These are phyloP conservation scores for Agaricus blazei DNA, from an alignment of 768 basidiomycete species.

Conservation along the genomic window DNA sequence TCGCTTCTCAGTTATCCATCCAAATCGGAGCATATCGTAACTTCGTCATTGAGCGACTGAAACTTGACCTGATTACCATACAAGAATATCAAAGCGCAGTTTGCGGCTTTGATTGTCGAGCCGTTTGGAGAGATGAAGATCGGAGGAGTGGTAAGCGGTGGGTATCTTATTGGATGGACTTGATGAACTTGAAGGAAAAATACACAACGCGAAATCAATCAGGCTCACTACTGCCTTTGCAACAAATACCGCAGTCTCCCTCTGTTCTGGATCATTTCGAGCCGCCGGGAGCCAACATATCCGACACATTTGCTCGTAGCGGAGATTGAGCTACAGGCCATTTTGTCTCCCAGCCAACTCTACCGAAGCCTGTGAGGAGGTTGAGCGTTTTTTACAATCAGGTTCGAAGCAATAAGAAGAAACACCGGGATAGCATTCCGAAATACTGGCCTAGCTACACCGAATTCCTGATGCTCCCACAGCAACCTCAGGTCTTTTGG, in stretches of 20 bases:
- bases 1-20: not conserved
- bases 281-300: not conserved
- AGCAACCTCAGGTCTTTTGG: too few relatives aligned
- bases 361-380: not conserved
- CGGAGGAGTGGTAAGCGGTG: not conserved
- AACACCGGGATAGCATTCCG: not conserved
- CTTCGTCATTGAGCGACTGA: not conserved
- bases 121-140: not conserved
- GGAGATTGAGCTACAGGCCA: not conserved
- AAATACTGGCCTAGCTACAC: conserved; percentile 1
- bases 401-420: not conserved
- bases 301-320: too few relatives aligned
- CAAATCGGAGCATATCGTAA: not conserved
- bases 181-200: too few relatives aligned
- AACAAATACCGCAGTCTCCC: not conserved
- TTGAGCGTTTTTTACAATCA: not conserved
- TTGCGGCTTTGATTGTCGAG: not conserved
- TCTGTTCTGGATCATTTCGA: not conserved
- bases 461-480: too few relatives aligned
- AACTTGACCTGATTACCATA: not conserved
- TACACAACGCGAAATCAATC: too few relatives aligned
- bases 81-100: not conserved
- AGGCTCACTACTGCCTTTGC: too few relatives aligned
- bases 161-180: too few relatives aligned
- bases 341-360: not conserved